phyloP scores from a whole-genome alignment of 768 basidiomycete genomes.

The Trametes elegans region DNA sequence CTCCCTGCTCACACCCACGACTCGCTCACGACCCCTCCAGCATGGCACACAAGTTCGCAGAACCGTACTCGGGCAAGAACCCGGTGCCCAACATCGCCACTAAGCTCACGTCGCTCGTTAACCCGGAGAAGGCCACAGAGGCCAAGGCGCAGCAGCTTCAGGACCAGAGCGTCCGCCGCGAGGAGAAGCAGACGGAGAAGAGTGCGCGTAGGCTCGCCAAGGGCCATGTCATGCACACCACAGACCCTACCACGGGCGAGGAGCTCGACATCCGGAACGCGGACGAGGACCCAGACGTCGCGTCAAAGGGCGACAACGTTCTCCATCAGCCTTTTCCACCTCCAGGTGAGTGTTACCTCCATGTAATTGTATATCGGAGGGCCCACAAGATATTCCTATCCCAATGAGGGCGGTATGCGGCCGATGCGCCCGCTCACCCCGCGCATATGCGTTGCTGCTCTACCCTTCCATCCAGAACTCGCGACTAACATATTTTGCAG shows the following conservation, averaged over 20 bases:
- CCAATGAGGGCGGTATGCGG: no score
- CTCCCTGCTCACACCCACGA: not conserved
- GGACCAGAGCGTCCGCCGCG: constrained; percentile 22
- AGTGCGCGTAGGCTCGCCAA: constrained; percentile 27
- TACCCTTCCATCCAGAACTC: no score
- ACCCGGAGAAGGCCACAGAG: constrained; percentile 29
- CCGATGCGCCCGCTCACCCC: no score
- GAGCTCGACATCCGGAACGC: constrained; percentile 50
- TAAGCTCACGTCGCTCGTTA: constrained; percentile 29
- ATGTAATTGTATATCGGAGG: no score
- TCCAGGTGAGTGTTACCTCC: constrained; percentile 24
- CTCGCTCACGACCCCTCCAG: not conserved
- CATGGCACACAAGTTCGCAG: constrained; percentile 29
- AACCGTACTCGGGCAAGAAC: constrained; percentile 35
- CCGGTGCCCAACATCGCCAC: constrained; percentile 32
- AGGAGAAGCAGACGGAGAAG: constrained; percentile 28
- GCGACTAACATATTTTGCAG: constrained; percentile 12
- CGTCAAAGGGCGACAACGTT: constrained; percentile 29
- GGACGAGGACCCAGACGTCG: constrained; percentile 26
- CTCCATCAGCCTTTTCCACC: constrained; percentile 30
- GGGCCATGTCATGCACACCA: constrained; percentile 34
- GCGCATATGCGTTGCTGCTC: no score
- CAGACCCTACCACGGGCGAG: constrained; percentile 48
- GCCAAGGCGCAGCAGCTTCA: constrained; percentile 32
- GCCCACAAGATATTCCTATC: no score